Conservation (phyloP, 2,329 filamentous ascomycete genomes). For the Stromatinia cepivora region DNA sequence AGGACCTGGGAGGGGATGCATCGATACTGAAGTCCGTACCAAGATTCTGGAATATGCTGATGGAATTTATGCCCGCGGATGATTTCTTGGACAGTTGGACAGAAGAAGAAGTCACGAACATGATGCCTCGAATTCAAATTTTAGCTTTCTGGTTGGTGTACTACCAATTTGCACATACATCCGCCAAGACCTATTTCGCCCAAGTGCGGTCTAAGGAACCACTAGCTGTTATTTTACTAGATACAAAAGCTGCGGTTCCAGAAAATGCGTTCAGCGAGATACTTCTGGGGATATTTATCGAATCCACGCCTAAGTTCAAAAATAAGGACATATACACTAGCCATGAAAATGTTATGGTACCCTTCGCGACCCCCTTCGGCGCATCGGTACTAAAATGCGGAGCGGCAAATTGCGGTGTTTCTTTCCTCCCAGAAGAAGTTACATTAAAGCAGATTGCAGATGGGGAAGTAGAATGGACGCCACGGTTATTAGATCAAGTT, state of each 20-base stretch:
- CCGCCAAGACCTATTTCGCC: not conserved
- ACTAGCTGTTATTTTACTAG: not conserved
- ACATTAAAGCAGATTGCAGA: not conserved
- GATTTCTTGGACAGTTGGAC: not conserved
- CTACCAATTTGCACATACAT: not conserved
- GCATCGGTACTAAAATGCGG: not conserved
- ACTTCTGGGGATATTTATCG: not conserved
- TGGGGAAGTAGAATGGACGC: not conserved
- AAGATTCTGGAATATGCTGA: not conserved
- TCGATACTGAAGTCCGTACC: not conserved
- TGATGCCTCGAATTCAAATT: constrained; percentile 5
- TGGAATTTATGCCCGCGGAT: not conserved
- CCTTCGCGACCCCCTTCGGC: not conserved
- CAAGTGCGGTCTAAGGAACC: not conserved
- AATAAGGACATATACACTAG: not conserved
- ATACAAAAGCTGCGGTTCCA: not conserved
- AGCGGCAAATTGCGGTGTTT: not conserved
- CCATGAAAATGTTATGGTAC: not conserved
- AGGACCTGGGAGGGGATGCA: not conserved
- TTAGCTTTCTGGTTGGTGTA: constrained; percentile 6
- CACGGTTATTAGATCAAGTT: not conserved
- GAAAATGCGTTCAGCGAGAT: not conserved
- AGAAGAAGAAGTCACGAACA: not conserved
- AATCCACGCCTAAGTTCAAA: not conserved
- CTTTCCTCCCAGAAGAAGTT: not conserved